Base-by-base conservation (phyloP, 768 basidiomycete species). In the Hericium erinaceus region DNA sequence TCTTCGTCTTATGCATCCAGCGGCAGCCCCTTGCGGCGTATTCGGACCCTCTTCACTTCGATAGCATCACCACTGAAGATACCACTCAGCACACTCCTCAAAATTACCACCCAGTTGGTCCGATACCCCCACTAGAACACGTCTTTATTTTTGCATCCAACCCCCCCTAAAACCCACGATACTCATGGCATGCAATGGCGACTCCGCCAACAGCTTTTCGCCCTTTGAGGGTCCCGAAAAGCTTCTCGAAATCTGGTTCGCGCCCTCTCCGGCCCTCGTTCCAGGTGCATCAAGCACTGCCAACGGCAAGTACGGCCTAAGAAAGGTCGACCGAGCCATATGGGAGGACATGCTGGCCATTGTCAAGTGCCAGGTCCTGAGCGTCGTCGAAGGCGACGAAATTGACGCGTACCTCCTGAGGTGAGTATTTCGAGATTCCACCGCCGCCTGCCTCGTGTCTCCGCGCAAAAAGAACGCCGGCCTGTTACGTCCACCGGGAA, bases 331-430 rank as follows among this genome's bases (percentile, higher is more conserved):
- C 63, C 77, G 85, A 58, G 71, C 77, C 33, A 75, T 89, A 37
- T 99, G 97, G 97, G 94, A 97, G 73, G 89, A 92, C 58, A 97
- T 99, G 93, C 83, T 99, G 59, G 86, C 85, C 72, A 90, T 95
- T 62, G 97, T 99, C 69, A 85, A 89, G 69, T 99, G 97, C 79
- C 92, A 97, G 68, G 89, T 98, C 40, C 81, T 99, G 69, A 95
- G 86, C 68, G 84, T 90, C 56, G 78, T 97, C 48, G 79, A 90
- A 67, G 97, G 95, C 58, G 73, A 78, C n/a, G 91, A 95, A 64
- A 83, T 85, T 62, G 97, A 98, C 67, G 95, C 97, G 24, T 99
- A 98, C 76, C 79, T 99, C 41, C 76, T 99, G 60, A 97, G 94
- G 97, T 95, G 62, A 64, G 83, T 46, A n/a, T 46, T 18, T 46